Conservation (phyloP, 225 moss, liverwort and hornwort genomes). For the Bryum argenteum region DNA sequence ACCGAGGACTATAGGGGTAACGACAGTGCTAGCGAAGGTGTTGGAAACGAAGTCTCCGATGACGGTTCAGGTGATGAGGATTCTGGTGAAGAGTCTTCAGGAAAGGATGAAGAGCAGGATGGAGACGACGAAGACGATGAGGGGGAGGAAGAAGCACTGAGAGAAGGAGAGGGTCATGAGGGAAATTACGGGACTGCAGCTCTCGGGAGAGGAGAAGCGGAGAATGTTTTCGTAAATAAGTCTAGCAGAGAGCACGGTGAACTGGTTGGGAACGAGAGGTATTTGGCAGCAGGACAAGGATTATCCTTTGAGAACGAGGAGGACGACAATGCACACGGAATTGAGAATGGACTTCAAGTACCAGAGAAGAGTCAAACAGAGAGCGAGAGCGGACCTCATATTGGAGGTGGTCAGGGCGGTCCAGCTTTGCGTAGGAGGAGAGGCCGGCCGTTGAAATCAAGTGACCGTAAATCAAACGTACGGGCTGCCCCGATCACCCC, state of each 20-base stretch:
- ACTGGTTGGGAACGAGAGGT: conserved; percentile 21
- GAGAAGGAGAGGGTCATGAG: conserved; percentile 11
- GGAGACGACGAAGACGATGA: conserved; percentile 39
- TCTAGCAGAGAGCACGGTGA: conserved; percentile 24
- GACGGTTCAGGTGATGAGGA: conserved; percentile 47
- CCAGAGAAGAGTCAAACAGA: conserved; percentile 44
- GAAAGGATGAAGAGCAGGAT: conserved; percentile 34
- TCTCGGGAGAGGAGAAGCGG: conserved; percentile 30
- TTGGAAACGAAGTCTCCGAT: conserved; percentile 20
- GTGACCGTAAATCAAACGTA: conserved; percentile 35
- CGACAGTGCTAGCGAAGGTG: conserved; percentile 28
- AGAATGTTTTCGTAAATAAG: conserved; percentile 27
- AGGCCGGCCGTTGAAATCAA: conserved; percentile 50
- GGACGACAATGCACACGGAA: conserved; percentile 30
- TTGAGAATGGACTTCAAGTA: conserved; percentile 32
- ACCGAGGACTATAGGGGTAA: conserved; percentile 21
- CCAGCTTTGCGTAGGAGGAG: conserved; percentile 46
- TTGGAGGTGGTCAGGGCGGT: conserved; percentile 38
- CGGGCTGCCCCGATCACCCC: conserved; percentile 57
- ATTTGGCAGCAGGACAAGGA: neutral
- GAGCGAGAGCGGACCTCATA: conserved; percentile 36
- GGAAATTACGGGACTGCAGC: conserved; percentile 11
- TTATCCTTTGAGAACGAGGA: conserved; percentile 24
- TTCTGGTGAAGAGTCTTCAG: conserved; percentile 37
- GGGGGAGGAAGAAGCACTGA: conserved; percentile 19